phyloP scores from a whole-genome alignment of 225 moss, liverwort and hornwort species.

The Straminergon stramineum region DNA sequence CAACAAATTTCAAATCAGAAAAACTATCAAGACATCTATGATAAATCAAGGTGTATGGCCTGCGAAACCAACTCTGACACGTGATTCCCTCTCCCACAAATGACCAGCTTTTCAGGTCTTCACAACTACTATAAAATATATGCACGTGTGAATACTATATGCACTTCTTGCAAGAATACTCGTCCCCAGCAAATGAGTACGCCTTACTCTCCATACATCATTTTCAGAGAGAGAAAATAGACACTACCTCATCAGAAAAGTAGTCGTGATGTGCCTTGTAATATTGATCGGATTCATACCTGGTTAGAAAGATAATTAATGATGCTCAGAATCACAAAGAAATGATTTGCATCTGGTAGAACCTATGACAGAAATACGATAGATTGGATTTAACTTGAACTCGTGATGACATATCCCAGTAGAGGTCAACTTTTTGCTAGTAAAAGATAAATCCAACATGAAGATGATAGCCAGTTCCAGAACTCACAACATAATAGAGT shows the following conservation, averaged over 20 bases:
- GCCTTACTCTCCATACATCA: background rate
- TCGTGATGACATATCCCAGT: background rate
- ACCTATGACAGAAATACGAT: background rate
- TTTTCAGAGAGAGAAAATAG: background rate
- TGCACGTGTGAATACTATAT: background rate
- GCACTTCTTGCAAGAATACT: background rate
- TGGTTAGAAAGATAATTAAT: constrained; percentile 2
- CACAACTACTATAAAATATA: background rate
- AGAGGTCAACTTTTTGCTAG: background rate
- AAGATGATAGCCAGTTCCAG: background rate
- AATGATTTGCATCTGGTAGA: background rate
- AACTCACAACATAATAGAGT: background rate
- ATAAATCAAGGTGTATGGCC: background rate
- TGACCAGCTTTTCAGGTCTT: background rate
- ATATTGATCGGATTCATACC: constrained; percentile 60
- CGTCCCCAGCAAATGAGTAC: background rate
- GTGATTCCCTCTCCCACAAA: background rate
- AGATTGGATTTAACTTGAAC: background rate
- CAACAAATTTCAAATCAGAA: background rate
- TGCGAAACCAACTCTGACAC: background rate
- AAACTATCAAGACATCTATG: background rate
- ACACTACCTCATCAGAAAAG: constrained; percentile 58
- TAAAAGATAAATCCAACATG: background rate
- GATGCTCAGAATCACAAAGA: constrained; percentile 1
- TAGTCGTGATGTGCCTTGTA: constrained; percentile 70